Conservation (phyloP, 176 grass and related monocot species). For the Paspalum notatum region DNA sequence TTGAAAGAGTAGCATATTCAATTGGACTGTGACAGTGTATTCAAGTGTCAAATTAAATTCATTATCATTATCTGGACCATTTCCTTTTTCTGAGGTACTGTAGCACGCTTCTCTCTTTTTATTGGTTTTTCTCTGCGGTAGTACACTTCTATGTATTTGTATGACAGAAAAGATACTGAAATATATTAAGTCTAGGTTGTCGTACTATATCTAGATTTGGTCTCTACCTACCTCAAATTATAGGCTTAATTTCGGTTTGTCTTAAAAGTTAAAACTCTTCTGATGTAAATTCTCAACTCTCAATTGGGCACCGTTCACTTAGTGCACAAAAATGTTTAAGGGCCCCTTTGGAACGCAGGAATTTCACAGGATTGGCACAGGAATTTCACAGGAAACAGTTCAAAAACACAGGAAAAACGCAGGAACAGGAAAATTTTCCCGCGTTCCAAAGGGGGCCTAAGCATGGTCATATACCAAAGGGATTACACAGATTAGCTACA, state of each 20-base stretch:
- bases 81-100: neutral
- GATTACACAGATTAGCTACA: constrained; percentile 24
- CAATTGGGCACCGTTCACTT: constrained; percentile 4
- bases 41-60: constrained; percentile 8
- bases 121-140: neutral
- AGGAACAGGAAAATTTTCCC: no score
- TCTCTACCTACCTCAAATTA: neutral
- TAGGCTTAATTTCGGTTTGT: neutral
- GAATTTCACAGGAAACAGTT: no score
- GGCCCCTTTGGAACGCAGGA: no score
- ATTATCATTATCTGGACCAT: neutral
- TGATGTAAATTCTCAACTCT: constrained; percentile 11
- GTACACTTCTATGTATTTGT: constrained; percentile 6
- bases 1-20: constrained; percentile 29
- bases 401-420: no score
- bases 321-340: constrained; percentile 29
- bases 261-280: neutral
- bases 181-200: neutral
- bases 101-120: constrained; percentile 12
- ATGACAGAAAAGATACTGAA: constrained; percentile 5
- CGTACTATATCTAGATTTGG: neutral
- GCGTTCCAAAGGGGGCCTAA: no score
- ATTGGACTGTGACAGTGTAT: neutral
- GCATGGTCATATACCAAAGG: constrained; percentile 32
- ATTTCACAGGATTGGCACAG: no score